Evolutionary conservation across 768 basidiomycete species (phyloP), one percentile per base, ranked within the genome.

Genomic region (Termitomyces sp.): DNA sequence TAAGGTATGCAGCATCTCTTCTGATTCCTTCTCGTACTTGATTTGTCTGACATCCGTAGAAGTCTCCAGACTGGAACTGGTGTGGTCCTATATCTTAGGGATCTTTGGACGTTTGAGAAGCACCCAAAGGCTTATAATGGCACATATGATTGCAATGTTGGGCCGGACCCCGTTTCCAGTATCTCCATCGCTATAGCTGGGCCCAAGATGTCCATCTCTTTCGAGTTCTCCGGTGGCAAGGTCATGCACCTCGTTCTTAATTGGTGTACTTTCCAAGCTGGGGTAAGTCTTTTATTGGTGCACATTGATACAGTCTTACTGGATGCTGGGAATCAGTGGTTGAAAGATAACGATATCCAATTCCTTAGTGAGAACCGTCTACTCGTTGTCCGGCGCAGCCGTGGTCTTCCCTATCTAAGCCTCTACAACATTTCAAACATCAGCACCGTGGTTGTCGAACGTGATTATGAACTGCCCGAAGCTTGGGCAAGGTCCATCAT

Each of bases 381-480:
- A 14, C 72, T 82, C 43, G 77, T 76, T 6, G 66, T 75, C 64
- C 71, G 71, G 55, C 73, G 69, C 48, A 66, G 70, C 44, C 71
- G 67, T 29, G 73, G 72, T 41, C 60, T 66, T 36, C 69, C 77
- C n/a, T 63, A 71, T 22, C 61, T 83, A 39, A 71, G 73, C 54
- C 68, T 81, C 41, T 82, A 80, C 67, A 76, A 78, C 63, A 73
- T 83, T 60, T 67, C 69, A 24, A 71, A 79, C 55, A 70, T 81
- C 48, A 67, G 68, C 18, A 72, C 74, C 29, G 71, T 78, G 56
- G 66, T 67, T 26, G 66, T 76, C 32, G 72, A 76, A 55, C 78
- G 79, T 57, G 78, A 80, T 55, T 84, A 83, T 64, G 81, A 85
- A 61, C 76, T 87, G 24, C 82, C 85, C 1, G 74, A 73, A 39